Evolutionary conservation across 495 filamentous ascomycete genomes (phyloP).

Genomic region (Penicillium parvum): DNA sequence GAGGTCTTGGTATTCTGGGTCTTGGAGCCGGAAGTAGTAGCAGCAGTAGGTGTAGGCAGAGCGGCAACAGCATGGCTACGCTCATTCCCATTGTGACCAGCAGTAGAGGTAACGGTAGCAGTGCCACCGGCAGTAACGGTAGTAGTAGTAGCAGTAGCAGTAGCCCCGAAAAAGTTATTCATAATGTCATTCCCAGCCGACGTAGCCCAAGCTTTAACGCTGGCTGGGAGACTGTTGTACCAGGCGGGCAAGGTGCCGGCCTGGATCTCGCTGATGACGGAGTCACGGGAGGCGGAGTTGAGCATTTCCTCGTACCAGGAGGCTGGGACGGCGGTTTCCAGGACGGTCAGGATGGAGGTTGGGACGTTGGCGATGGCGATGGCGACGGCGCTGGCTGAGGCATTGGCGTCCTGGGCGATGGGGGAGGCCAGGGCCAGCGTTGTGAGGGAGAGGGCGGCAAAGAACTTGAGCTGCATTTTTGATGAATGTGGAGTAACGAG

Average conservation of each 20-base stretch:
- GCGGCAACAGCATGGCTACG: too few relatives aligned
- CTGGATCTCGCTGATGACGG: conserved; percentile 6
- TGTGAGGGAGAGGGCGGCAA: conserved; percentile 15
- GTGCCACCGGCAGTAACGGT: neutral
- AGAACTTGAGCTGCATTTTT: conserved; percentile 21
- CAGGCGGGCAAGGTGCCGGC: conserved; percentile 21
- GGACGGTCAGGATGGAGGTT: conserved; percentile 16
- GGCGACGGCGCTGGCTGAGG: conserved; percentile 4
- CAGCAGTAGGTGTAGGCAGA: neutral
- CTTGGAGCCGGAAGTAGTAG: conserved; percentile 2
- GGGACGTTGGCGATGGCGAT: conserved; percentile 5
- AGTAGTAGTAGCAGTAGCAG: neutral
- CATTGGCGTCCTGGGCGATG: conserved; percentile 18
- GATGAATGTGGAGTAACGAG: neutral
- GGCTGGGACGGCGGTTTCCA: conserved; percentile 21
- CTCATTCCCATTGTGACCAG: too few relatives aligned
- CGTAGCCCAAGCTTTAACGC: conserved; percentile 23
- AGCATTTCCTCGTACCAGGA: conserved; percentile 12
- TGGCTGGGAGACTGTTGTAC: conserved; percentile 23
- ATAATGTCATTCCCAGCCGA: neutral
- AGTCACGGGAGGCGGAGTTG: conserved; percentile 5
- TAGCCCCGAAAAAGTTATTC: neutral
- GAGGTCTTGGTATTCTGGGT: neutral
- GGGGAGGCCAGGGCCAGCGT: conserved; percentile 18
- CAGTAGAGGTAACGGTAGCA: neutral